These are phyloP conservation scores for Tolypocladium tundrense DNA, from an alignment of 2,329 filamentous ascomycete genomes.

Conservation along the genomic window DNA sequence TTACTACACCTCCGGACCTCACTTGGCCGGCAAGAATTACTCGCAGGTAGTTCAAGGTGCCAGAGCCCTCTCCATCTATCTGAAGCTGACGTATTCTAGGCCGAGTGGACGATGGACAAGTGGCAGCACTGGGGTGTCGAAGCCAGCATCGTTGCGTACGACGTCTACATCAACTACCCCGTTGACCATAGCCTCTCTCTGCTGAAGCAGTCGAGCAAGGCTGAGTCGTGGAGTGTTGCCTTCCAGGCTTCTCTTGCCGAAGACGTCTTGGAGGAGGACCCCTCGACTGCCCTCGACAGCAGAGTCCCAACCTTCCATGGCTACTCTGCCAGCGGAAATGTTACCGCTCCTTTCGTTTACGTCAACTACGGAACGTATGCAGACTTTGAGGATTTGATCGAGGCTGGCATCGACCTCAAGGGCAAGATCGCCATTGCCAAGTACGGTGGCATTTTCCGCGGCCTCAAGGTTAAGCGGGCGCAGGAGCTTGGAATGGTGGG, in stretches of 20 bases:
- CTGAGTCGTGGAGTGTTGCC: conserved; percentile 45
- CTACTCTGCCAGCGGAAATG: conserved; percentile 86
- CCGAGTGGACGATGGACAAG: conserved; percentile 62
- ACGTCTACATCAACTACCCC: conserved; percentile 71
- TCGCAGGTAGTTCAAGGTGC: conserved; percentile 42
- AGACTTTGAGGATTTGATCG: conserved; percentile 74
- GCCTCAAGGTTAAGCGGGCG: conserved; percentile 85
- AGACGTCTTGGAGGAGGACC: conserved; percentile 74
- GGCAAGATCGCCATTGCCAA: conserved; percentile 83
- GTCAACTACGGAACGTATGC: conserved; percentile 83
- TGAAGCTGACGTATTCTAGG: conserved; percentile 27
- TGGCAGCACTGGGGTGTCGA: conserved; percentile 64
- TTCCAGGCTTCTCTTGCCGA: conserved; percentile 77
- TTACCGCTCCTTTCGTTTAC: conserved; percentile 77
- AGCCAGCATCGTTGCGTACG: conserved; percentile 57
- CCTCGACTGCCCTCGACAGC: conserved; percentile 60
- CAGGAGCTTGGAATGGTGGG: conserved; percentile 85
- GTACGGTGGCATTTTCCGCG: conserved; percentile 80
- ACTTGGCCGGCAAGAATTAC: conserved; percentile 67
- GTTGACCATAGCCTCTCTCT: conserved; percentile 59
- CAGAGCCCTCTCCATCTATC: neutral
- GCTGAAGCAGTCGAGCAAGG: conserved; percentile 33
- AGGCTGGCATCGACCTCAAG: conserved; percentile 62
- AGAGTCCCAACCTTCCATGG: conserved; percentile 88
- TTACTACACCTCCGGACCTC: conserved; percentile 68